Conservation (phyloP, 108 stramenopile genomes). For the Fragilaria radians region DNA sequence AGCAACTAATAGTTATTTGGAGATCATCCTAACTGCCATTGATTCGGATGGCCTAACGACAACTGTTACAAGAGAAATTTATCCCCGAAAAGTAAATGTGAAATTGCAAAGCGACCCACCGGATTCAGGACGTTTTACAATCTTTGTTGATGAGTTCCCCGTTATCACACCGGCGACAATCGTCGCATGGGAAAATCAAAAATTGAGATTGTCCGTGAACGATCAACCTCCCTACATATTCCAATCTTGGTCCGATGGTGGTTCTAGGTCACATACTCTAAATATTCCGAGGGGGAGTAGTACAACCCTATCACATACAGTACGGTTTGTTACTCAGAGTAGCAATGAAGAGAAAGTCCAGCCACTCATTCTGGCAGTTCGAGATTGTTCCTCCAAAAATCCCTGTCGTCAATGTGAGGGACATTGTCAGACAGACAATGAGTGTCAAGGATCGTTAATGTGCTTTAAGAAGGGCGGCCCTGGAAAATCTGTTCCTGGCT, state of each 20-base stretch:
- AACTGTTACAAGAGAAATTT: conserved; percentile 4
- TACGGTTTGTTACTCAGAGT: background rate
- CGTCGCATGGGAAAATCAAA: conserved; percentile 17
- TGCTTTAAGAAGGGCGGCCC: background rate
- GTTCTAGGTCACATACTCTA: background rate
- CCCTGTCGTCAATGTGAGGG: background rate
- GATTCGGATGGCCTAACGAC: conserved; percentile 15
- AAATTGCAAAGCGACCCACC: conserved; percentile 14
- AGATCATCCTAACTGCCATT: conserved; percentile 20
- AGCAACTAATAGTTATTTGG: conserved; percentile 20
- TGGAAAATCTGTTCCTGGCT: background rate
- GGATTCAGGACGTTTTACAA: conserved; percentile 15
- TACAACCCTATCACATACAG: background rate
- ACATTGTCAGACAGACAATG: background rate
- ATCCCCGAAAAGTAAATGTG: conserved; percentile 12
- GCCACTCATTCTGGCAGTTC: background rate
- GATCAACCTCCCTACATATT: conserved; percentile 13
- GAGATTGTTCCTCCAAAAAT: background rate
- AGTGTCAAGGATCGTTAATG: background rate
- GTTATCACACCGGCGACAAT: conserved; percentile 15
- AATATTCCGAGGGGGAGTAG: background rate
- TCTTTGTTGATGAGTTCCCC: conserved; percentile 11
- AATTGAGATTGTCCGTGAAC: conserved; percentile 8
- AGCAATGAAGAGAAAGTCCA: background rate
- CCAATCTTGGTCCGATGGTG: conserved; percentile 10